Evolutionary conservation across 495 filamentous ascomycete genomes (phyloP), one percentile per base, ranked within the genome.

Genomic region (Aspergillus kassunensis): DNA sequence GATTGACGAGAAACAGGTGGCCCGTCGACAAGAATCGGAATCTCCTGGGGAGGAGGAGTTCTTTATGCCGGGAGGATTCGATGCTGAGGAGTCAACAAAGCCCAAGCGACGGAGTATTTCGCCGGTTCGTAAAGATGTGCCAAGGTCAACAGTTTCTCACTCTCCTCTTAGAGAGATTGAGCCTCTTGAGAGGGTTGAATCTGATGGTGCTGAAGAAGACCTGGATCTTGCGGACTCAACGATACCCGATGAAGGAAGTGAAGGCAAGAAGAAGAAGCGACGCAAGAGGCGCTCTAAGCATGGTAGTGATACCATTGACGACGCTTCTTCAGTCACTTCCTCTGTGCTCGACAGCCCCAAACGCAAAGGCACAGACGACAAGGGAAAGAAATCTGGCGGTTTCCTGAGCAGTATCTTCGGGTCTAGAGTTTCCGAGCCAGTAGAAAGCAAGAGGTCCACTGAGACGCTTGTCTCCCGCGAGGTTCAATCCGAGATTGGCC

Each of bases 61-160:
- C 45, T 63, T 61, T 18, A 72, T 75, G 71, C 73, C 73, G 15
- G 74, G 71, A 47, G 67, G 62, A 12, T 77, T 77, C 42, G 66
- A 70, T 8, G 51, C 55, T 4, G 64, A 49, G 20, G 61, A 62
- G 15, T 27, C 55, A 54, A 15, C 31, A 7, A 55, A 53, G 41
- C 20, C 35, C n/a, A 51, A 56, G 34, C 29, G n/a, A 10, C 16
- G 37, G n/a, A 41, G 41, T 18, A 31, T 54, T 18, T 45, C 55
- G 30, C 54, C 44, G 7, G n/a, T 46, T 8, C 42, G 52, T 23
- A 51, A 60, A 15, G 60, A 59, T 20, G 57, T 53, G 43, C 30
- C 58, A 48, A 48, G 45, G 34, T 65, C 67, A 18, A 58, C 62
- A 3, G 48, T 68, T 29, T 65, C 70, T 34, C 54, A 66, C 0